Percentiles rank a stretch among this genome's conserved stretches.
These are phyloP conservation scores for Penicillium turbatum DNA, from an alignment of 495 filamentous ascomycete species.

Conservation along the genomic window DNA sequence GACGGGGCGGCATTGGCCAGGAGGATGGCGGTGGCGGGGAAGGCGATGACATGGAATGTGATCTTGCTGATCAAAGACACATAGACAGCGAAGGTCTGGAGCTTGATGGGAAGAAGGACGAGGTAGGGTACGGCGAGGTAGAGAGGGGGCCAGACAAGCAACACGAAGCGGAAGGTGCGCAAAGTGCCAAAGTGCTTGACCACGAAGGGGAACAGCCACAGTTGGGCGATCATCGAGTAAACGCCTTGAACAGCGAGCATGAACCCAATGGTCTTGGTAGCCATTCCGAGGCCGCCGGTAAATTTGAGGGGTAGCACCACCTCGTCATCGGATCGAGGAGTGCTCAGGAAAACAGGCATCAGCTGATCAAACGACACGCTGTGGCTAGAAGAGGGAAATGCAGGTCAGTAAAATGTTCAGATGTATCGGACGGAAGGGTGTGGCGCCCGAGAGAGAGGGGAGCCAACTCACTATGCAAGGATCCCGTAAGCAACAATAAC, in stretches of 20 bases:
- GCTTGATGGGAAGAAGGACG: constrained; percentile 66
- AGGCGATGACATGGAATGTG: constrained; percentile 77
- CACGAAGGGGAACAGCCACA: constrained; percentile 75
- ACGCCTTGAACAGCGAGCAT: constrained; percentile 87
- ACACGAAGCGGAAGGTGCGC: constrained; percentile 72
- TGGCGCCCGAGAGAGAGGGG: neutral
- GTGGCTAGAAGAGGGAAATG: constrained; percentile 53
- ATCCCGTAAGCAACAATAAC: constrained; percentile 89
- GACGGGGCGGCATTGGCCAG: constrained; percentile 80
- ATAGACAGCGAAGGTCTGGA: constrained; percentile 71
- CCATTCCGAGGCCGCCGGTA: constrained; percentile 75
- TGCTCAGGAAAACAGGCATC: constrained; percentile 87
- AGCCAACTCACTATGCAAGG: constrained; percentile 79
- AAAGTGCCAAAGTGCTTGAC: constrained; percentile 68
- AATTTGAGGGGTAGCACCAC: constrained; percentile 79
- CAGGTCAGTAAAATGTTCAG: constrained; percentile 25
- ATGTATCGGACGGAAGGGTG: neutral
- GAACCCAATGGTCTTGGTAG: constrained; percentile 76
- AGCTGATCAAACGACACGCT: constrained; percentile 93
- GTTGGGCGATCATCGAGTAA: constrained; percentile 79
- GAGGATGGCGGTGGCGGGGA: constrained; percentile 80
- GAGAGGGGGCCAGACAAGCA: constrained; percentile 78
- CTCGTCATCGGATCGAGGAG: constrained; percentile 50
- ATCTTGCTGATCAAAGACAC: constrained; percentile 80
- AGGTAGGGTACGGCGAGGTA: constrained; percentile 88